Base-by-base conservation (phyloP, 2,329 filamentous ascomycete genomes). In the Exophiala phaeomuriformis region DNA sequence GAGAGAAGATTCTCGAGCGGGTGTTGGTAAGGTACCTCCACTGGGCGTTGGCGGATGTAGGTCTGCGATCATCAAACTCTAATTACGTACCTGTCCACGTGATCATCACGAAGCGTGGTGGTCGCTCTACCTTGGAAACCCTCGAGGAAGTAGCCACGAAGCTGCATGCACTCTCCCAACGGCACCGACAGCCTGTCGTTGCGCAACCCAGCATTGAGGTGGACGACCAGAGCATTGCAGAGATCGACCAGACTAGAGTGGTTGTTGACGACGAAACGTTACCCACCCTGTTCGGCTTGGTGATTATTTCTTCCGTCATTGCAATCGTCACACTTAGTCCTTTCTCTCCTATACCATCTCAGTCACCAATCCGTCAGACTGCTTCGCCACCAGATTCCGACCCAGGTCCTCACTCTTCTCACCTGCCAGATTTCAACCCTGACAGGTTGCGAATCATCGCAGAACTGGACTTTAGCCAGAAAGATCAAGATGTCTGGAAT, bases 401-500 rank as follows among this genome's bases (percentile, higher is more conserved):
- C 27, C 36, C 30, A 5, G 42, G 46, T 8, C 10, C 27, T 35
- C 44, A 51, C 19, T 28, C 39, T 5, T 41, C 12, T 27, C 28
- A 27, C 27, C 6, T 29, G 30, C 3, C 3, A 45, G 44, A 33
- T 29, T 45, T 51, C 45, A 49, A 45, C 41, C 29, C 54, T 12
- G 56, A 56, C 36, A 50, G 56, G 27, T 51, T 75, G 5, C 65
- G 69, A 7, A 71, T 71, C 7, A 72, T 82, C 47, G 75, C 72
- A 3, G 72, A 75, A 49, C 78, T 81, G 58, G 75, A 83, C 62
- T 74, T 81, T 51, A 71, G 70, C 3, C 72, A 78, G 41, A 64
- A 66, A 5, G 73, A 73, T 1, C 76, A 78, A 55, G 80, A 83
- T 62, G 78, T 82, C 1, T 84, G 80, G 80, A 81, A 81, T 61